Percentiles rank a stretch among this genome's conserved stretches.
phyloP scores from a whole-genome alignment of 2,329 filamentous ascomycete species.

The Claviceps sp. region DNA sequence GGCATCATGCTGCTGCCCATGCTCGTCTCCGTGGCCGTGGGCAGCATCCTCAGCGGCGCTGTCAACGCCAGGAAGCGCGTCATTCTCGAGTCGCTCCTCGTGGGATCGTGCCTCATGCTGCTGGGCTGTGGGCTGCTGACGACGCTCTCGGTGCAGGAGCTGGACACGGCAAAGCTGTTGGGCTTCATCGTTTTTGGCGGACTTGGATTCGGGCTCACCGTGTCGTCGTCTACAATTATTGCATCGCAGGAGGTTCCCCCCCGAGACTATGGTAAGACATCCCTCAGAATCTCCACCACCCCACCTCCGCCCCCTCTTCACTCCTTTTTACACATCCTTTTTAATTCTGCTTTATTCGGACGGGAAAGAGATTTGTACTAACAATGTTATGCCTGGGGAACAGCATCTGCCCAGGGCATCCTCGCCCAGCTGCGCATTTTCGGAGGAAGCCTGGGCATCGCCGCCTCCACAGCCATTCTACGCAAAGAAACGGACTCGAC shows the following conservation, averaged over 20 bases:
- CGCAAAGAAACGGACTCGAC: slow-evolving; percentile 13
- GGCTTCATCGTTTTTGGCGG: slow-evolving; percentile 39
- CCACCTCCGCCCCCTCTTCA: too few species aligned
- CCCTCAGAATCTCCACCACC: neutral
- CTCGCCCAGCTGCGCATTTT: slow-evolving; percentile 37
- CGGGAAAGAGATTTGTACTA: too few species aligned
- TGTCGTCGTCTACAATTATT: slow-evolving; percentile 33
- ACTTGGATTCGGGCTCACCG: slow-evolving; percentile 36
- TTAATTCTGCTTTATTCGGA: too few species aligned
- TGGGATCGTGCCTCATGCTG: slow-evolving; percentile 27
- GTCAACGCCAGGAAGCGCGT: slow-evolving; percentile 28
- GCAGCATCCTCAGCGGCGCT: slow-evolving; percentile 27
- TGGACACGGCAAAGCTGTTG: slow-evolving; percentile 30
- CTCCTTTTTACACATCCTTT: too few species aligned
- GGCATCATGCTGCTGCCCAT: slow-evolving; percentile 41
- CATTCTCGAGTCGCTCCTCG: slow-evolving; percentile 29
- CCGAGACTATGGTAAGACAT: slow-evolving; percentile 29
- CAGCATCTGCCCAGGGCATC: slow-evolving; percentile 39
- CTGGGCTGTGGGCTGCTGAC: slow-evolving; percentile 34
- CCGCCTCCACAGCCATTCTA: slow-evolving; percentile 35
- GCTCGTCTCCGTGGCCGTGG: slow-evolving; percentile 33
- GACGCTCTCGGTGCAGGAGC: slow-evolving; percentile 16
- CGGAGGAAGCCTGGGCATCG: slow-evolving; percentile 41
- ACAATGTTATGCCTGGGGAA: neutral
- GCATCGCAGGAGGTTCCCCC: slow-evolving; percentile 27